phyloP scores from a whole-genome alignment of 108 stramenopile species.

The Nannochloropsis granulata region DNA sequence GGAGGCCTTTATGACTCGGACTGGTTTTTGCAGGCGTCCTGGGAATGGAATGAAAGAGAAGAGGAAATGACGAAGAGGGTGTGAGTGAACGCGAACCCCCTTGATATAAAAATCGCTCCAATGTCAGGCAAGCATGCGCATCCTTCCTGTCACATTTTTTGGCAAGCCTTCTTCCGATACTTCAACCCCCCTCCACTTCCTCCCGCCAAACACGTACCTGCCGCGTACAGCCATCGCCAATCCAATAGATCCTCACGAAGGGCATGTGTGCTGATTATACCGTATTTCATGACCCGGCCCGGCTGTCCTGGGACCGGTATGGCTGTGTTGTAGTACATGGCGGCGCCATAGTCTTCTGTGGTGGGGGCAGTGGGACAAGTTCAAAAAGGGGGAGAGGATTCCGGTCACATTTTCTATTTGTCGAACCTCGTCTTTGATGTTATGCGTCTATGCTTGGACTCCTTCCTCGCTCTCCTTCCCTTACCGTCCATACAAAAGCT shows the following conservation, averaged over 20 bases:
- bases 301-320: slow-evolving; percentile 16
- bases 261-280: slow-evolving; percentile 27
- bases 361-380: too few species aligned
- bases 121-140: background rate
- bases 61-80: background rate
- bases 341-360: background rate
- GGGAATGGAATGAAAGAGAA: background rate
- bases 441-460: too few species aligned
- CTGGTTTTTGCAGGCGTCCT: slow-evolving; percentile 36
- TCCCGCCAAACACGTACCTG: slow-evolving; percentile 5
- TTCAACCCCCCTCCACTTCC: too few species aligned
- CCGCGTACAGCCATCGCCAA: slow-evolving; percentile 36
- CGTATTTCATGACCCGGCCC: slow-evolving; percentile 40
- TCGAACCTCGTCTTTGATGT: too few species aligned
- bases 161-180: too few species aligned
- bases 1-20: slow-evolving; percentile 17
- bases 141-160: too few species aligned
- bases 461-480: too few species aligned
- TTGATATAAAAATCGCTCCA: background rate
- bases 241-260: slow-evolving; percentile 19
- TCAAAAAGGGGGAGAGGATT: too few species aligned
- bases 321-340: slow-evolving; percentile 26
- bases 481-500: background rate
- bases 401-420: too few species aligned
- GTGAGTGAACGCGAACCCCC: background rate